phyloP scores from a whole-genome alignment of 257 asterid genomes.

The Leonotis leonurus region DNA sequence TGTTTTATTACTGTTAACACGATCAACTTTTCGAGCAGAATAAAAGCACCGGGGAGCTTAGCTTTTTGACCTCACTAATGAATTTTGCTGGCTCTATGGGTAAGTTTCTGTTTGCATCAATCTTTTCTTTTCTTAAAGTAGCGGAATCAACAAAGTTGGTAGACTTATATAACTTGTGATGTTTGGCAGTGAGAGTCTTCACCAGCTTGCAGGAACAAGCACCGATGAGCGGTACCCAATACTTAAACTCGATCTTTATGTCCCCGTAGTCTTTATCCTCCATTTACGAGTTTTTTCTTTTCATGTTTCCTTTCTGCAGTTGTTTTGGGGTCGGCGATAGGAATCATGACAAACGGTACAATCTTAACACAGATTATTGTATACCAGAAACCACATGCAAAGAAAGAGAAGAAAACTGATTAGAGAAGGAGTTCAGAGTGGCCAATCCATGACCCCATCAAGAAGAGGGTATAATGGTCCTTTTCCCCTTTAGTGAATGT shows the following conservation, averaged over 20 bases:
- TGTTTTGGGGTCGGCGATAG: slow-evolving; percentile 72
- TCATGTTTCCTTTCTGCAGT: slow-evolving; percentile 52
- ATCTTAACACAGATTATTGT: slow-evolving; percentile 72
- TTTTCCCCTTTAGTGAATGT: neutral
- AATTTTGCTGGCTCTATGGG: slow-evolving; percentile 87
- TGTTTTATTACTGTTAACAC: no score
- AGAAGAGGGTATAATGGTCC: neutral
- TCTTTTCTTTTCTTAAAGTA: neutral
- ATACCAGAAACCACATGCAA: slow-evolving; percentile 52
- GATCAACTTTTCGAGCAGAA: slow-evolving; percentile 45
- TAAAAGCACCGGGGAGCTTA: slow-evolving; percentile 93
- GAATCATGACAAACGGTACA: slow-evolving; percentile 74
- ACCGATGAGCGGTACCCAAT: slow-evolving; percentile 69
- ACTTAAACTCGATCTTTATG: neutral
- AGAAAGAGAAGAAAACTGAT: slow-evolving; percentile 71
- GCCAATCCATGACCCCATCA: no score
- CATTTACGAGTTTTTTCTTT: neutral
- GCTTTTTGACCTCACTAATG: slow-evolving; percentile 85
- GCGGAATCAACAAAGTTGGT: neutral
- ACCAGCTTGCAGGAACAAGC: slow-evolving; percentile 95
- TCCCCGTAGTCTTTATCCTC: neutral
- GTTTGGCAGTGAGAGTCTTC: slow-evolving; percentile 79
- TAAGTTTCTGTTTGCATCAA: slow-evolving; percentile 35
- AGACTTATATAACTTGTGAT: slow-evolving; percentile 2
- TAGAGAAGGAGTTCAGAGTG: no score